These are phyloP conservation scores for Corynespora cassiicola DNA, from an alignment of 2,329 filamentous ascomycete genomes.

Conservation along the genomic window DNA sequence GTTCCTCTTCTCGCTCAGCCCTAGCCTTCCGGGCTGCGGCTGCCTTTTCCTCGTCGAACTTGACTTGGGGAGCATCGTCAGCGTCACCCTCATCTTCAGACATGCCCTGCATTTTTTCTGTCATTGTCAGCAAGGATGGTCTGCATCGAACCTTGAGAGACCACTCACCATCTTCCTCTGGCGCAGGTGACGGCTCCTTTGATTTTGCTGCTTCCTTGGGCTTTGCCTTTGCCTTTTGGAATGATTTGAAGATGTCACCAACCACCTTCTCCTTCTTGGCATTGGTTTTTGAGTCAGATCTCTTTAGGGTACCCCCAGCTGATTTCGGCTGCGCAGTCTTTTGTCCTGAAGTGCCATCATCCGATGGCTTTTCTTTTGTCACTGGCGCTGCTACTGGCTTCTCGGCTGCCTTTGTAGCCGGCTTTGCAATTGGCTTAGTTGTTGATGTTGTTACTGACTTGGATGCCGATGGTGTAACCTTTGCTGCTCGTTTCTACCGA, in stretches of 20 bases:
- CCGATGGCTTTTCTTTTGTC: constrained; percentile 28
- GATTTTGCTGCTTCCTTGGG: constrained; percentile 52
- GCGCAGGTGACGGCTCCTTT: constrained; percentile 47
- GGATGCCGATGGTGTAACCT: constrained; percentile 41
- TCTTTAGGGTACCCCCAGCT: constrained; percentile 29
- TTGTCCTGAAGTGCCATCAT: constrained; percentile 44
- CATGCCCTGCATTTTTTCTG: constrained; percentile 61
- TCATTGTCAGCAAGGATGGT: constrained; percentile 28
- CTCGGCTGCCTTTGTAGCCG: constrained; percentile 21
- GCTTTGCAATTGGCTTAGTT: constrained; percentile 26
- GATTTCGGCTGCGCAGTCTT: constrained; percentile 37
- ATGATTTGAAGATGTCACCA: constrained; percentile 75
- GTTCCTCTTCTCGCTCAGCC: constrained; percentile 69
- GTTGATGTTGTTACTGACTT: constrained; percentile 24
- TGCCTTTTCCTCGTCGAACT: constrained; percentile 38
- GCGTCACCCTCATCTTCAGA: constrained; percentile 51
- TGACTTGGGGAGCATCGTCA: constrained; percentile 35
- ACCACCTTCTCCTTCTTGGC: constrained; percentile 66
- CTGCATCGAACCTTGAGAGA: not conserved
- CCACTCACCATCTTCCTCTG: constrained; percentile 57
- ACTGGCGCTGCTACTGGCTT: constrained; percentile 25
- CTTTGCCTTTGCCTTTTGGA: constrained; percentile 72
- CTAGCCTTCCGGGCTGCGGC: constrained; percentile 51
- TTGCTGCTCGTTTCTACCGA: constrained; percentile 52
- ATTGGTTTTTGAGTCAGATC: constrained; percentile 48